Evolutionary conservation across 1,284 basidiomycete species (phyloP), one percentile per base, ranked within the genome.

Genomic region (Ustilago hordei): DNA sequence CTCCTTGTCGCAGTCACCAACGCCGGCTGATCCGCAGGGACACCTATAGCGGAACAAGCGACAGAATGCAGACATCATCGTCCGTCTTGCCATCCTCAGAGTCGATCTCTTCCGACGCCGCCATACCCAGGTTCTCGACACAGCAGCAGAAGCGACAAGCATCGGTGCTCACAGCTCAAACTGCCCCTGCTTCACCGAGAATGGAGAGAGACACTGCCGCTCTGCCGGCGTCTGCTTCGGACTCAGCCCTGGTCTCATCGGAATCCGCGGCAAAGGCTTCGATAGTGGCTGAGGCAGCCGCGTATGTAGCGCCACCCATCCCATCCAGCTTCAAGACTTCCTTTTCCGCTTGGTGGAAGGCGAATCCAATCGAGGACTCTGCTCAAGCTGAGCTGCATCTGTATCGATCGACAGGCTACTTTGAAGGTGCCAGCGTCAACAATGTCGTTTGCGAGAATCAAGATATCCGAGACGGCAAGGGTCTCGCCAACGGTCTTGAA

Each of bases 331-430:
- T 83, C 60, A 64, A 64, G 17, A 65, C 75, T 0, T 83, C 82
- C 0, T 59, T 83, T 17, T 60, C 66, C 41, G 77, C 80, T 17
- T 83, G 82, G 82, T 81, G 78, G 75, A 69, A 55, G 8, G 69
- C 75, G 1, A 58, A 69, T 23, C 69, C 69, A 4, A 62, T 71
- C 1, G 34, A 55, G 34, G 80, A 83, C 31, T 73, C 79, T 17
- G 81, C 81, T 12, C 69, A 81, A 7, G 78, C 79, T n/a, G 81
- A 82, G 65, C 66, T 82, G 9, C 69, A 74, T 55, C 75, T 82
- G 11, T 78, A 78, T 45, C 64, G 70, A n/a, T 58, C 61, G 17
- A 69, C 77, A 9, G 79, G 79, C 38, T 81, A 78, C 61, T 81
- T 82, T 64, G 41, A 73, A 13, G 79, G 79, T 13, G 81, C 81